Conservation (phyloP, 306 rosid species). For the Gastrolobium villosum region DNA sequence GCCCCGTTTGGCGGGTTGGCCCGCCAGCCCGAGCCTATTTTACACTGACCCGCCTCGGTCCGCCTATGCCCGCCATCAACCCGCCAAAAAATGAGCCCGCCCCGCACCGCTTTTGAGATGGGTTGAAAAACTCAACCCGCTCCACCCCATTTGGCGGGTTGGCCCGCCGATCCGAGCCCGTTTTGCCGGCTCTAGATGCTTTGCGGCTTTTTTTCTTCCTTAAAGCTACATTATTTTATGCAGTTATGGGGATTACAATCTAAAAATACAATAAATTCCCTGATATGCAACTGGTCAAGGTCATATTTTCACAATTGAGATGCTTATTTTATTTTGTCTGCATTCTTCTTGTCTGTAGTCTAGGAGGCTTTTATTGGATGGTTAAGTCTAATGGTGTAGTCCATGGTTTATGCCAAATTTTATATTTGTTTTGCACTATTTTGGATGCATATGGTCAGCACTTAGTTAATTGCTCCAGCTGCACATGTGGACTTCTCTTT, state of each 20-base stretch:
- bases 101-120: no score
- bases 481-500: slow-evolving; percentile 40
- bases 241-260: slow-evolving; percentile 21
- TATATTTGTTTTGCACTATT: slow-evolving; percentile 31
- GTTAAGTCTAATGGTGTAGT: slow-evolving; percentile 22
- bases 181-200: no score
- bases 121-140: no score
- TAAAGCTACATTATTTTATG: slow-evolving; percentile 35
- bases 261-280: slow-evolving; percentile 30
- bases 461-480: slow-evolving; percentile 12
- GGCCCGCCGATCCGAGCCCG: no score
- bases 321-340: slow-evolving; percentile 18
- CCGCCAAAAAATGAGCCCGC: no score
- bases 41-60: no score
- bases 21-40: no score
- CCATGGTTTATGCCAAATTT: background rate
- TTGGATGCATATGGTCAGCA: slow-evolving; percentile 40
- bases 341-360: slow-evolving; percentile 8
- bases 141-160: no score
- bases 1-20: no score
- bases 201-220: background rate
- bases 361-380: slow-evolving; percentile 36
- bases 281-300: slow-evolving; percentile 31
- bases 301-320: slow-evolving; percentile 27
- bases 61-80: no score